Percentiles rank a stretch among this genome's conserved stretches.
These are phyloP conservation scores for Lolium perenne DNA, from an alignment of 176 grass and related monocot genomes.

Conservation along the genomic window DNA sequence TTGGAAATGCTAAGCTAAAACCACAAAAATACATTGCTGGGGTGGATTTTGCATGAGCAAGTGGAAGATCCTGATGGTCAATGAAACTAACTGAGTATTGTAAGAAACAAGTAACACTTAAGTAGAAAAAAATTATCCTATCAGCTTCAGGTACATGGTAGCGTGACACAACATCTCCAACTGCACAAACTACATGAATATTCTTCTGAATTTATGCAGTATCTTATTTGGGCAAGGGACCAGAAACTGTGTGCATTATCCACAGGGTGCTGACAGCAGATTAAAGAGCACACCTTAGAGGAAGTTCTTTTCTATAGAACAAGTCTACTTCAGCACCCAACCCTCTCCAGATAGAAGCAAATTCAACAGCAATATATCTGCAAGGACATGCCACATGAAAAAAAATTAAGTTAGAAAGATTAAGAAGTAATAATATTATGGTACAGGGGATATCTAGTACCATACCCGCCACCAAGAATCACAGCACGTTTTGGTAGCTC, in stretches of 20 bases:
- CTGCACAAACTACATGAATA: background rate
- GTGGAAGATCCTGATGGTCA: background rate
- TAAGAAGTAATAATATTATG: background rate
- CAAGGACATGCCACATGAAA: background rate
- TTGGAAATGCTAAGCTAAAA: background rate
- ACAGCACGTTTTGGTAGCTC: conserved; percentile 85
- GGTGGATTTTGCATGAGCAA: background rate
- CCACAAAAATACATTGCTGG: background rate
- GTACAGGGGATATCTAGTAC: background rate
- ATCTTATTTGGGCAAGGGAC: background rate
- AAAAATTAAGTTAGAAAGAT: conserved; percentile 23
- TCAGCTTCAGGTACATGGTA: background rate
- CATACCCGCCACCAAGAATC: conserved; percentile 91
- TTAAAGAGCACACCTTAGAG: conserved; percentile 69
- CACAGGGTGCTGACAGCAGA: background rate
- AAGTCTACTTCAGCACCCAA: conserved; percentile 90
- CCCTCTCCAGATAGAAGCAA: conserved; percentile 97
- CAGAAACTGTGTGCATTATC: background rate
- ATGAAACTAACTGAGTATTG: background rate
- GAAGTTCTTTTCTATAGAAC: conserved; percentile 88
- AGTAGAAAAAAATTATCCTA: background rate
- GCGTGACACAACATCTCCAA: background rate
- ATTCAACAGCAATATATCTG: conserved; percentile 98
- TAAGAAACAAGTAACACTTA: background rate
- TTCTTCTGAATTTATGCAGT: background rate